Base-by-base conservation (phyloP, 2,329 filamentous ascomycete species). In the Phialophora verrucosa region DNA sequence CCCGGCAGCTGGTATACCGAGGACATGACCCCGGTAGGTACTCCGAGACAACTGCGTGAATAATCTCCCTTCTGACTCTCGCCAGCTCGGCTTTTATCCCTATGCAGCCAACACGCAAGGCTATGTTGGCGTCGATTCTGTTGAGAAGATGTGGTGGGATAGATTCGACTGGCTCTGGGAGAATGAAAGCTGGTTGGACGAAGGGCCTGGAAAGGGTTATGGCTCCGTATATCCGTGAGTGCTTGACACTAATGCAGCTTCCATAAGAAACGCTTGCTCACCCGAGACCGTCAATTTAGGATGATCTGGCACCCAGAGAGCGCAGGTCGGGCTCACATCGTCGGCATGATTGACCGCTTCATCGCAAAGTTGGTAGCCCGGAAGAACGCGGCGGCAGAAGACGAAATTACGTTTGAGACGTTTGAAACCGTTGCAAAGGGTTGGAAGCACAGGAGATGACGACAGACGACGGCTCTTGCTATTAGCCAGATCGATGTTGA, bases 141-240 rank as follows among this genome's bases (percentile, higher is more conserved):
- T 88, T 31, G 86, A 88, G 77, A 79, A 83, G 66, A 84, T 88
- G 78, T 88, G 87, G 87, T 83, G 80, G 70, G 85, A 87, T 70
- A 81, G 84, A 12, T 87, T 88, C 70, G 78, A 83, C 67, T 89
- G 82, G 80, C 76, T 87, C n/a, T 79, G 79, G 64, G 78, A 81
- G 58, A 78, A 81, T 35, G 77, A 78, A 59, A 71, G 71, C 51
- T 72, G 70, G 68, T 54, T 73, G 32, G 71, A 73, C 32, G 70
- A 72, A 27, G 72, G 64, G 14, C 69, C 70, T 29, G 71, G 71
- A 14, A 61, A 68, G 61, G 72, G 67, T 25, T 73, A 72, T 65
- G 72, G 72, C 11, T 65, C 65, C 17, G 66, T 73, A 17, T 73
- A 68, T 50, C 66, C 68, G 68, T 70, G 44, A 68, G 68, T 70